phyloP scores from a whole-genome alignment of 257 asterid species.

The Coffea eugenioides region DNA sequence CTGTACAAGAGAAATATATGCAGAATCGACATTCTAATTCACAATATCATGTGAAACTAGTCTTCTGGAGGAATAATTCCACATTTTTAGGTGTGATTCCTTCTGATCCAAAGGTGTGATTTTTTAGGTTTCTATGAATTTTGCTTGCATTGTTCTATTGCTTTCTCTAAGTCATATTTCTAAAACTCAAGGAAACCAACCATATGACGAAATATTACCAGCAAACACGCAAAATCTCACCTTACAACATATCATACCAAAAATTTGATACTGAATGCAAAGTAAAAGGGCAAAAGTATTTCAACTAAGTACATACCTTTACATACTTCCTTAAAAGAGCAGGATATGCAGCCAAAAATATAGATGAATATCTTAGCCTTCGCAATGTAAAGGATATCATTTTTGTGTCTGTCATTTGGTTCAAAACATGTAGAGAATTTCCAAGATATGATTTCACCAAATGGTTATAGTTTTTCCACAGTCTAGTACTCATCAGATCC shows the following conservation, averaged over 20 bases:
- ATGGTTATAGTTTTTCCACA: slow-evolving; percentile 76
- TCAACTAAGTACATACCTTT: slow-evolving; percentile 48
- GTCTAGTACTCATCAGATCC: slow-evolving; percentile 54
- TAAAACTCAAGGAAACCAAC: not conserved
- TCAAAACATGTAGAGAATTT: slow-evolving; percentile 76
- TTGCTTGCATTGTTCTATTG: not conserved
- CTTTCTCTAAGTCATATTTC: not conserved
- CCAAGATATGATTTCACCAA: slow-evolving; percentile 98
- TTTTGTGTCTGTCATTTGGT: slow-evolving; percentile 89
- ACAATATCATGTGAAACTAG: not conserved
- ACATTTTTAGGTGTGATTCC: not conserved
- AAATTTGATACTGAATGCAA: not conserved
- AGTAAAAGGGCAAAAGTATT: not conserved
- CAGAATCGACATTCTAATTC: not conserved
- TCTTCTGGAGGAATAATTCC: not conserved
- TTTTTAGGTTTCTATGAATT: not conserved
- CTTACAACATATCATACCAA: not conserved
- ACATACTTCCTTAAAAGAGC: slow-evolving; percentile 81
- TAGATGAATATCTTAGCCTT: slow-evolving; percentile 61
- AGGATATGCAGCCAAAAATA: slow-evolving; percentile 85
- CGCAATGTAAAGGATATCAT: slow-evolving; percentile 81
- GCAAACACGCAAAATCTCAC: not conserved
- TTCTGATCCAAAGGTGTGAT: too few species aligned
- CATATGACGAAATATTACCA: not conserved
- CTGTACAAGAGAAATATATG: not conserved